phyloP scores from a whole-genome alignment of 2,329 filamentous ascomycete species.

The Ceratocystis lukuohia region DNA sequence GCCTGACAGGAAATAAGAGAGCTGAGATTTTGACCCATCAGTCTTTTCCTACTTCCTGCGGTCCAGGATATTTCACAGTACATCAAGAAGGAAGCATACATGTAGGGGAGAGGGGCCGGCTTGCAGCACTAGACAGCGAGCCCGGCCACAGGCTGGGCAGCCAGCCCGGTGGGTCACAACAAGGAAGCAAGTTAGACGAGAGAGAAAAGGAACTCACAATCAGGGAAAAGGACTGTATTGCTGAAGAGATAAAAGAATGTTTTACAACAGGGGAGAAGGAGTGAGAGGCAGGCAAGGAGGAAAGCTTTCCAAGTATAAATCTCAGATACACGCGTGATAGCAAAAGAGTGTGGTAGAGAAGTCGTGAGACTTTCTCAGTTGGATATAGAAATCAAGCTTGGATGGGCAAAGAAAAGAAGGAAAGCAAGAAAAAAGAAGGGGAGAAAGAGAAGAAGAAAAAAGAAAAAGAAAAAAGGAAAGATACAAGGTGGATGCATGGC shows the following conservation, averaged over 20 bases:
- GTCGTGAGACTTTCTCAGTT: conserved; percentile 17
- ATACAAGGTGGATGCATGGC: conserved; percentile 8
- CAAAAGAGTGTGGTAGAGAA: conserved; percentile 20
- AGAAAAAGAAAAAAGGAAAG: conserved; percentile 11
- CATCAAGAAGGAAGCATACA: background rate
- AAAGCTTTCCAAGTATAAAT: background rate
- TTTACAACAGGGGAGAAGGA: background rate
- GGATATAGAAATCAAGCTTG: conserved; percentile 15
- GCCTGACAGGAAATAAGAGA: background rate
- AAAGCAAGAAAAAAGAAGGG: conserved; percentile 4
- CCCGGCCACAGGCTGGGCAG: background rate
- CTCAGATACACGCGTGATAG: background rate
- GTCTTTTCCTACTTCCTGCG: background rate
- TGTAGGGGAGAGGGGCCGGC: background rate
- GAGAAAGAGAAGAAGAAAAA: conserved; percentile 3
- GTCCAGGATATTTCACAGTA: background rate
- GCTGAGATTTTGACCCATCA: background rate
- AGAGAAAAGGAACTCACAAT: background rate
- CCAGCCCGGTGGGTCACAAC: background rate
- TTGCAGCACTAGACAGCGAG: background rate
- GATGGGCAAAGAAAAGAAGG: conserved; percentile 6
- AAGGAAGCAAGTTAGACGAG: background rate
- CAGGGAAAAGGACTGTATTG: background rate
- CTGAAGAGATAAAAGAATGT: background rate
- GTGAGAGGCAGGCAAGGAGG: background rate